Evolutionary conservation across 1,284 basidiomycete genomes (phyloP).

Genomic region (Malassezia caprae): DNA sequence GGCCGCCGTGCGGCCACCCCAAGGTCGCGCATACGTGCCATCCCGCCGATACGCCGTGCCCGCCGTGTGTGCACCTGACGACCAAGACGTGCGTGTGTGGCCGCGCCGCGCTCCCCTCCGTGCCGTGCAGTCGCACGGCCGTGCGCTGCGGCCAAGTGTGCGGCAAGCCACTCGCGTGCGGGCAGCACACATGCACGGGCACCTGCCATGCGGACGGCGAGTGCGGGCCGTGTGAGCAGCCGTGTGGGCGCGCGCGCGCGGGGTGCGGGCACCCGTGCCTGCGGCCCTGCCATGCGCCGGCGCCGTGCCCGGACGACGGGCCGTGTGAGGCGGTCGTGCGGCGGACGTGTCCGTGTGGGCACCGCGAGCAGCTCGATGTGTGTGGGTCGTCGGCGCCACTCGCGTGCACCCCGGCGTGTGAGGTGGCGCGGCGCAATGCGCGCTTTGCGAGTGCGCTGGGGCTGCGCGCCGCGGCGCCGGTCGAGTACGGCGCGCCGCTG

Average conservation of each 20-base stretch:
- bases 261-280: slow-evolving; percentile 40
- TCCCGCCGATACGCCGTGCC: slow-evolving; percentile 33
- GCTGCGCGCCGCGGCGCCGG: slow-evolving; percentile 26
- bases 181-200: slow-evolving; percentile 36
- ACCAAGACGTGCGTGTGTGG: slow-evolving; percentile 40
- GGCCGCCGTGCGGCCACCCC: slow-evolving; percentile 42
- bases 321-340: slow-evolving; percentile 39
- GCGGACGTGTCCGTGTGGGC: slow-evolving; percentile 39
- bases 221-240: slow-evolving; percentile 37
- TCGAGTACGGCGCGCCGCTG: slow-evolving; percentile 20
- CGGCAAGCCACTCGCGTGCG: slow-evolving; percentile 34
- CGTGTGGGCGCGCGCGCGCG: slow-evolving; percentile 36
- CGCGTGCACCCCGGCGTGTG: slow-evolving; percentile 37
- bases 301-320: slow-evolving; percentile 33
- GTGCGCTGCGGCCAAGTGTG: slow-evolving; percentile 40
- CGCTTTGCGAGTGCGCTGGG: slow-evolving; percentile 44
- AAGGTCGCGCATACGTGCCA: slow-evolving; percentile 44
- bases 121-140: slow-evolving; percentile 37
- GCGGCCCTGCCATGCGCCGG: slow-evolving; percentile 40
- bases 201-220: slow-evolving; percentile 36
- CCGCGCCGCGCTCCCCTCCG: slow-evolving; percentile 34
- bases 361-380: slow-evolving; percentile 29
- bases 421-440: slow-evolving; percentile 43
- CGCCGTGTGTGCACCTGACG: slow-evolving; percentile 44
- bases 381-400: slow-evolving; percentile 22